These are phyloP conservation scores for Pezicula carpinea DNA, from an alignment of 2,329 filamentous ascomycete species.

Conservation along the genomic window DNA sequence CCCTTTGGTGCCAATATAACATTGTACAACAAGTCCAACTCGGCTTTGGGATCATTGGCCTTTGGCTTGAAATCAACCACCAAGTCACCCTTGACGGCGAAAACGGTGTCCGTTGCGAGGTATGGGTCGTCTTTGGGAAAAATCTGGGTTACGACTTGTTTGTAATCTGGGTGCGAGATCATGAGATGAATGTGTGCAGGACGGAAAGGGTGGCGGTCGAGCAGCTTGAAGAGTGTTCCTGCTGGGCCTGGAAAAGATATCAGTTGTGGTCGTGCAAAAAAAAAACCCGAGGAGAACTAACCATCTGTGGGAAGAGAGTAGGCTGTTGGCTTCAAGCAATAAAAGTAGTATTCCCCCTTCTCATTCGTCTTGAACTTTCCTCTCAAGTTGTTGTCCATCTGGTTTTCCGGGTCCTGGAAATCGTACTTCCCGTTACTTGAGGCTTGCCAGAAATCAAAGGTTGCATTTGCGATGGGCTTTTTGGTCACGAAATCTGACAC, in stretches of 20 bases:
- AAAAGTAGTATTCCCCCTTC: constrained; percentile 50
- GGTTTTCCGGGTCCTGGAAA: constrained; percentile 53
- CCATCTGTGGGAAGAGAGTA: constrained; percentile 29
- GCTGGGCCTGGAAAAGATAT: constrained; percentile 39
- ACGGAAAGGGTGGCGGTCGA: constrained; percentile 57
- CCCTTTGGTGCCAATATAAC: constrained; percentile 5
- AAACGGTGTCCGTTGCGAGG: constrained; percentile 47
- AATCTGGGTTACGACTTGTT: constrained; percentile 70
- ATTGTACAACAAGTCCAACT: constrained; percentile 29
- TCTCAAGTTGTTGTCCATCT: constrained; percentile 58
- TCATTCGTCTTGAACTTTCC: constrained; percentile 56
- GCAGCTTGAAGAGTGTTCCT: constrained; percentile 50
- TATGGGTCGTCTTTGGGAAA: constrained; percentile 67
- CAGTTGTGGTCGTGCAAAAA: constrained; percentile 4
- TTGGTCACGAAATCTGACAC: constrained; percentile 50
- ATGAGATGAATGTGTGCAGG: constrained; percentile 62
- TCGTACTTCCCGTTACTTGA: constrained; percentile 55
- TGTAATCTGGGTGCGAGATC: constrained; percentile 41
- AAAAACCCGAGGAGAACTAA: constrained; percentile 5
- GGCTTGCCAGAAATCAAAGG: constrained; percentile 61
- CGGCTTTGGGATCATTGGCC: constrained; percentile 30
- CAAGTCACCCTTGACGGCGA: constrained; percentile 49
- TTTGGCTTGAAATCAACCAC: constrained; percentile 45
- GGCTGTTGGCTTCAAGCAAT: constrained; percentile 42
- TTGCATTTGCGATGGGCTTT: constrained; percentile 50